Evolutionary conservation across 768 basidiomycete genomes (phyloP).

Genomic region (Suillus placidus): DNA sequence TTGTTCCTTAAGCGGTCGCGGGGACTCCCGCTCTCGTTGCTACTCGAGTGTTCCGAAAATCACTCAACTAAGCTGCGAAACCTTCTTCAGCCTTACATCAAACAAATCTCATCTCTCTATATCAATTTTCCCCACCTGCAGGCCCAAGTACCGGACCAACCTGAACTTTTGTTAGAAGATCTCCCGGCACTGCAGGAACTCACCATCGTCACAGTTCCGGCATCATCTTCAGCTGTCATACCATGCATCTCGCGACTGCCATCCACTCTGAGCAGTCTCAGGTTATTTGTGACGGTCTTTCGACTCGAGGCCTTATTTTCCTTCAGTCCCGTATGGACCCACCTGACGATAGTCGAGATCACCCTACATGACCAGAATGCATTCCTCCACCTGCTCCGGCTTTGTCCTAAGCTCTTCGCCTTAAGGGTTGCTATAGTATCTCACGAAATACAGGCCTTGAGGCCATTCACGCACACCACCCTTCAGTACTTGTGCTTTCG

Average conservation of each 20-base stretch:
- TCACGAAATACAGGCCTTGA: neutral
- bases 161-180: slow-evolving; percentile 11
- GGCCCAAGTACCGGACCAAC: neutral
- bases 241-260: neutral
- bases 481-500: slow-evolving; percentile 18
- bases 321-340: slow-evolving; percentile 21
- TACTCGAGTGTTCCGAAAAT: slow-evolving; percentile 14
- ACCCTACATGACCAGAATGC: neutral
- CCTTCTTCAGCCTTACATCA: slow-evolving; percentile 23
- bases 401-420: neutral
- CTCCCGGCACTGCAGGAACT: slow-evolving; percentile 20
- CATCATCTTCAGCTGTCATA: too few species aligned
- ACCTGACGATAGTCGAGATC: slow-evolving; percentile 21
- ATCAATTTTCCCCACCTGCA: slow-evolving; percentile 8
- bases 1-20: slow-evolving; percentile 13
- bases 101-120: slow-evolving; percentile 6
- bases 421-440: slow-evolving; percentile 11
- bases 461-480: slow-evolving; percentile 16
- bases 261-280: slow-evolving; percentile 18
- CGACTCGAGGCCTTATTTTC: neutral
- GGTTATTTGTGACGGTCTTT: slow-evolving; percentile 11
- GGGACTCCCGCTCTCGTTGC: slow-evolving; percentile 22
- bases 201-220: neutral
- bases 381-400: slow-evolving; percentile 6
- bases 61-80: neutral